Evolutionary conservation across 1,284 basidiomycete genomes (phyloP), one percentile per base, ranked within the genome.

Genomic region (Rhodofomes roseus): DNA sequence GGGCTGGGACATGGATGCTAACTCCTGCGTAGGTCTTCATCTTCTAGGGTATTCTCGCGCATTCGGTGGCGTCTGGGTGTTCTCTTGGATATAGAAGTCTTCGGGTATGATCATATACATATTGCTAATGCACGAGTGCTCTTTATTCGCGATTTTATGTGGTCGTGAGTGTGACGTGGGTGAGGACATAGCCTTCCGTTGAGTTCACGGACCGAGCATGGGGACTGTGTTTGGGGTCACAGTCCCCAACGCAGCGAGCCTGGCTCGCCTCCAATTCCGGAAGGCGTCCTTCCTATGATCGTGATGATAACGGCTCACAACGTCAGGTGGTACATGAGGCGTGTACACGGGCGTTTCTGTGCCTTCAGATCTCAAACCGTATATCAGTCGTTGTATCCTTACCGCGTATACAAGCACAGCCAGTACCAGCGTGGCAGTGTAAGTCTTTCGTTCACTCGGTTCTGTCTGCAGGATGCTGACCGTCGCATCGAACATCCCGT

Each of bases 1-100:
- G 43, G 31, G 37, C 56, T 31, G 23, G 16, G n/a, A 43, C 37
- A 29, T 44, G 16, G 2, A 7, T 61, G 44, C 50, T 63, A 52
- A 58, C 51, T 23, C 23, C 1, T 31, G 25, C 37, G 2, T 60
- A 71, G 87, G 81, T 89, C 63, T 90, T 89, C 70, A 70, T 88
- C 58, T 90, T 89, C 76, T 90, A 72, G 73, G 57, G 50, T 54
- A 36, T 36, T 22, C 23, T 34, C n/a, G 27, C 40, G 18, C 22
- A 2, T 56, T 31, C 25, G 27, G 37, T 54, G 14, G 23, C 50
- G 14, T 39, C 37, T 39, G 12, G 50, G 18, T 8, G 25, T 29
- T 22, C 34, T 37, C n/a, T 20, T 41, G 22, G 27, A 29, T 52
- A 2, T 37, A 52, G 20, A 52, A 20, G 50, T 52, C 11, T 22